Evolutionary conservation across 352 stramenopile species (phyloP).

Genomic region (Aphanomyces invadans): DNA sequence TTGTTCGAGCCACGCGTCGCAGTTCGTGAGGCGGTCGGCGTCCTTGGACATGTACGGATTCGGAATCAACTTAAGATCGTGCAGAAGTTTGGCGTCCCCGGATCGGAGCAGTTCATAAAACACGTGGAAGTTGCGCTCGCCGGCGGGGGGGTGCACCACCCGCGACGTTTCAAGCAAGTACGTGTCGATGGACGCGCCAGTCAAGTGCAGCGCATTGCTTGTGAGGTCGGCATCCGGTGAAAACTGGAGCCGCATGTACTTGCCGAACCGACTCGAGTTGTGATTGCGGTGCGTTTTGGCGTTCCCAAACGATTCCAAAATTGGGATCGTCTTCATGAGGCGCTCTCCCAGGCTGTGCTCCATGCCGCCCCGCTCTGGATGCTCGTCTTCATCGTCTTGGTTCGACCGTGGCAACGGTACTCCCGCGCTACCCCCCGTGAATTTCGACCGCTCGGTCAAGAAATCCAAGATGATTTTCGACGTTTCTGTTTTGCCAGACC

Average conservation of each 20-base stretch:
- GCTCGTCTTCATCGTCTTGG: constrained; percentile 29
- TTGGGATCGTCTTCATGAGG: constrained; percentile 86
- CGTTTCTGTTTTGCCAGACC: constrained; percentile 46
- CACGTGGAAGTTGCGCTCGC: constrained; percentile 26
- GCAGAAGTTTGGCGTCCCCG: background rate
- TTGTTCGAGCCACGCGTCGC: background rate
- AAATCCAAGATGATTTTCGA: constrained; percentile 15
- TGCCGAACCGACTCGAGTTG: constrained; percentile 35
- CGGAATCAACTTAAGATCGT: constrained; percentile 29
- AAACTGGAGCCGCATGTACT: constrained; percentile 38
- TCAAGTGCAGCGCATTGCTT: constrained; percentile 31
- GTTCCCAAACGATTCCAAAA: constrained; percentile 40
- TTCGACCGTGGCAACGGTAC: constrained; percentile 65
- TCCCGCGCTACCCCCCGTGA: constrained; percentile 34
- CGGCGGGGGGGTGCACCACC: constrained; percentile 27
- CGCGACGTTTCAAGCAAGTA: constrained; percentile 69
- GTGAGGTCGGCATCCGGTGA: constrained; percentile 6
- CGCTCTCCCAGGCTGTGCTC: constrained; percentile 50
- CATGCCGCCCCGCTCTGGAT: constrained; percentile 46
- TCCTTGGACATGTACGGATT: constrained; percentile 29
- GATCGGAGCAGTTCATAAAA: constrained; percentile 26
- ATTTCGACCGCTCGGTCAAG: constrained; percentile 22
- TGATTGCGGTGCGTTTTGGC: constrained; percentile 48
- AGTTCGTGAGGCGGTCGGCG: background rate
- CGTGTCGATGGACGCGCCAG: constrained; percentile 33